A percentile compares a stretch with the other conserved stretches of the same genome.
These are phyloP conservation scores for Candida taoyuanica DNA, from an alignment of 805 yeast species.

Conservation along the genomic window DNA sequence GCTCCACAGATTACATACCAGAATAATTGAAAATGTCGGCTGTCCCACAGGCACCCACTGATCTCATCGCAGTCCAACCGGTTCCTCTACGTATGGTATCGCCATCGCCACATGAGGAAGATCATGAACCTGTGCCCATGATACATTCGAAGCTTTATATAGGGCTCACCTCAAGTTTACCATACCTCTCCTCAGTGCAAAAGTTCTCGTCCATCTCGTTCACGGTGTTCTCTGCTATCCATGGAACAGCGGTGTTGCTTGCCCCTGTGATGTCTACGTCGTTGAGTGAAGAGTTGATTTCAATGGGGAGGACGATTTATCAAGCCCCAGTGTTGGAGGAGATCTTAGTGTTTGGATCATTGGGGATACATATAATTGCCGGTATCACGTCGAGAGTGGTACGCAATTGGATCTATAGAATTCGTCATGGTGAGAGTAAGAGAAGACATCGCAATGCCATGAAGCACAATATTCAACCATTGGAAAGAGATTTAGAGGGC, in stretches of 20 bases:
- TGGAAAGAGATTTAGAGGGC: conserved; percentile 15
- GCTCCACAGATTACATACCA: too few relatives aligned
- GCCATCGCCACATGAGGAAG: too few relatives aligned
- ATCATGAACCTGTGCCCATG: conserved; percentile 1
- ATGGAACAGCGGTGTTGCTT: conserved; percentile 47
- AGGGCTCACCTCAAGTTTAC: conserved; percentile 5
- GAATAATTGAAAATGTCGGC: too few relatives aligned
- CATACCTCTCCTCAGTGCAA: conserved; percentile 35
- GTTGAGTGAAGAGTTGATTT: conserved; percentile 48
- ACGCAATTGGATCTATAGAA: conserved; percentile 28
- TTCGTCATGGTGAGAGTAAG: conserved; percentile 22
- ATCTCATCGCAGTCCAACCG: too few relatives aligned
- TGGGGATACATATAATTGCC: conserved; percentile 44
- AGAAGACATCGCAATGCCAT: conserved; percentile 18
- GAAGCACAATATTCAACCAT: not conserved
- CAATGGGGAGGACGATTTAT: conserved; percentile 58
- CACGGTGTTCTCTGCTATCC: conserved; percentile 52
- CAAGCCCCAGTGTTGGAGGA: conserved; percentile 50
- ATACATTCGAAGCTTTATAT: conserved; percentile 1
- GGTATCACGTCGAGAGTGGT: conserved; percentile 46
- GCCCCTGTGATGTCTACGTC: conserved; percentile 47
- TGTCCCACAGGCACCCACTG: too few relatives aligned
- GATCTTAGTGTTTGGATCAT: conserved; percentile 42
- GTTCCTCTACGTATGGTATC: too few relatives aligned
- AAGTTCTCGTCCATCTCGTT: conserved; percentile 59